Evolutionary conservation across 164 flowering plant species (phyloP), one percentile per base, ranked within the genome.

Genomic region (Brasenia schreberi): DNA sequence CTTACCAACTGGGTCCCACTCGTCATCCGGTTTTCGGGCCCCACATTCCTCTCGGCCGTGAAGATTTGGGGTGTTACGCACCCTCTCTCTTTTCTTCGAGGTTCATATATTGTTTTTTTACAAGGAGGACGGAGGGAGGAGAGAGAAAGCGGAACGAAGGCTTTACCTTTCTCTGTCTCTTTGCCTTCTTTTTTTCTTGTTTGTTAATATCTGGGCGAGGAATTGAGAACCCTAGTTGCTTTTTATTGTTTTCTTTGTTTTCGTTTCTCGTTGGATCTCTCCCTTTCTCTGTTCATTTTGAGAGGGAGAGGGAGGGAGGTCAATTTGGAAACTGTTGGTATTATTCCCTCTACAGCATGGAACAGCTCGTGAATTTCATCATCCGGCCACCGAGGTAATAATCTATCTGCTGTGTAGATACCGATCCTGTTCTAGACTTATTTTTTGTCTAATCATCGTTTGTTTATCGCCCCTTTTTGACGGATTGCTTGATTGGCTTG

Each of bases 301-400:
- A 23, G 27, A 23, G 27, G 27, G 53, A 45, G 53, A 12, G 12
- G 53, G 53, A 45, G 53, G 12, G 53, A 45, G 53, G 53, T 12
- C 11, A 45, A 45, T 45, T 45, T 12, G 11, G 53, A 45, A 12
- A 12, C 53, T 45, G 53, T 45, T 45, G 6, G 11, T 45, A 5
- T 45, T 12, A 7, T 12, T 45, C 53, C 53, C 12, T 45, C 60
- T 23, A 17, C 39, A 67, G 70, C 5, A 93, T 93, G 98, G 98
- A 93, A 63, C 97, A 87, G 83, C 90, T 93, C 52, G 82, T 90
- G 74, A 93, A 83, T 83, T 93, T 93, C 75, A 88, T 90, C 62
- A 93, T 93, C 64, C 87, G 98, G 33, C 98, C 98, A 4, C 98
- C 98, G 65, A 88, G 98, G 98, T 93, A 66, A 14, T n/a, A 23